Evolutionary conservation across 2,329 filamentous ascomycete species (phyloP), one percentile per base, ranked within the genome.

Genomic region (Aspergillus bombycis): DNA sequence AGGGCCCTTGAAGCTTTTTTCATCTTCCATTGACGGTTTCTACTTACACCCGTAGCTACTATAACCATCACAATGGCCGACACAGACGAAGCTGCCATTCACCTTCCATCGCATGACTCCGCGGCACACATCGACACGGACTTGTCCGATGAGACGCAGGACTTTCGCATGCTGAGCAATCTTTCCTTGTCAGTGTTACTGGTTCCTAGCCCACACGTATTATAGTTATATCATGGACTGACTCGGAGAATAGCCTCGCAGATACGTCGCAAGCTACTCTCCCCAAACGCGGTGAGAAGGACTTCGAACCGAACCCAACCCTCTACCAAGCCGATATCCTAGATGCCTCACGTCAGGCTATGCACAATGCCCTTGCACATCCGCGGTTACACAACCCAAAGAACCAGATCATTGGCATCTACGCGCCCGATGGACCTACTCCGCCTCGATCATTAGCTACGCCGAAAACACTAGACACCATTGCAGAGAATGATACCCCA

Each of bases 261-360:
- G 77, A 78, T 45, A 65, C 71, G 30, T 69, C 71, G 32, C 70
- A 77, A 62, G 66, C 76, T 19, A 70, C 88, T 70, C 85, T 94
- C 12, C 93, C 96, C 41, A 93, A 94, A 68, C 92, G 93, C 67
- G 95, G 95, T 65, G 93, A 96, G 77, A 99, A 99, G 78, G 95
- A 99, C 80, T 99, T 97, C 77, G 95, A 98, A 80, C 89, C 91
- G 32, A 93, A 98, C 79, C 91, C 92, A 55, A 98, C 95, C 2
- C 86, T 87, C 36, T 88, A 91, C 36, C 95, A 99, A 78, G 88
- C 90, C 68, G 85, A 86, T 62, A 87, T 90, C 10, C 88, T 99
- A 58, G 90, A 93, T 72, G 87, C 91, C 54, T 96, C 93, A 66
- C 89, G 94, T 60, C 84, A 86, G 69, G 94, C 94, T 23, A 95